Evolutionary conservation across 345 rosid genomes (phyloP).

Genomic region (Odontarrhena argentea): DNA sequence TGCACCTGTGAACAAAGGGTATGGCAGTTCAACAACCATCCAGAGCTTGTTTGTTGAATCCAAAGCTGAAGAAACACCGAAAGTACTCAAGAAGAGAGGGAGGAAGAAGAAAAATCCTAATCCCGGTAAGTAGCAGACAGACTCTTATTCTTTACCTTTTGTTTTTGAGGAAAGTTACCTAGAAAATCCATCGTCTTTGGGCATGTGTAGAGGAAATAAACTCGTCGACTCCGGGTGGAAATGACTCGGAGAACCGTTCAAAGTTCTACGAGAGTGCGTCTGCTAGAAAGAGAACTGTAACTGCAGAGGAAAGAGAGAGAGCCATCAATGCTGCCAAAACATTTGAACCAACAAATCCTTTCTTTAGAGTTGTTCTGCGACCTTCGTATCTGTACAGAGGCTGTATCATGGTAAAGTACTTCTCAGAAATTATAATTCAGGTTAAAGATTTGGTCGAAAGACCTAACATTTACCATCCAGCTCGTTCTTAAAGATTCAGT

Average conservation of each 20-base stretch:
- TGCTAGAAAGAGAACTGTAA: constrained; percentile 69
- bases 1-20: constrained; percentile 40
- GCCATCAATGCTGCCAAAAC: constrained; percentile 68
- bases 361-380: constrained; percentile 79
- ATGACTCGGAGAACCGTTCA: constrained; percentile 50
- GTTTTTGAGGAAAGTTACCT: not conserved
- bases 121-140: constrained; percentile 53
- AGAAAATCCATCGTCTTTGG: constrained; percentile 15
- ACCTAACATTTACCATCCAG: not conserved
- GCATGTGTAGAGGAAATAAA: constrained; percentile 47
- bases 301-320: constrained; percentile 76
- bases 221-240: constrained; percentile 45
- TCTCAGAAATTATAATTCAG: not conserved
- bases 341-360: constrained; percentile 70
- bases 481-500: not conserved
- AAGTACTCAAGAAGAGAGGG: constrained; percentile 58
- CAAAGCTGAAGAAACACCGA: constrained; percentile 45
- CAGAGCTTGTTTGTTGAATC: constrained; percentile 55
- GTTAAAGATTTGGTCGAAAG: not conserved
- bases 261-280: constrained; percentile 79
- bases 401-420: constrained; percentile 71
- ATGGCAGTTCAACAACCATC: constrained; percentile 45
- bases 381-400: constrained; percentile 82
- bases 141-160: not conserved
- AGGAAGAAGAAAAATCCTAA: constrained; percentile 67